Conservation (phyloP, 2,329 filamentous ascomycete species). For the Plectosphaerella sp. region DNA sequence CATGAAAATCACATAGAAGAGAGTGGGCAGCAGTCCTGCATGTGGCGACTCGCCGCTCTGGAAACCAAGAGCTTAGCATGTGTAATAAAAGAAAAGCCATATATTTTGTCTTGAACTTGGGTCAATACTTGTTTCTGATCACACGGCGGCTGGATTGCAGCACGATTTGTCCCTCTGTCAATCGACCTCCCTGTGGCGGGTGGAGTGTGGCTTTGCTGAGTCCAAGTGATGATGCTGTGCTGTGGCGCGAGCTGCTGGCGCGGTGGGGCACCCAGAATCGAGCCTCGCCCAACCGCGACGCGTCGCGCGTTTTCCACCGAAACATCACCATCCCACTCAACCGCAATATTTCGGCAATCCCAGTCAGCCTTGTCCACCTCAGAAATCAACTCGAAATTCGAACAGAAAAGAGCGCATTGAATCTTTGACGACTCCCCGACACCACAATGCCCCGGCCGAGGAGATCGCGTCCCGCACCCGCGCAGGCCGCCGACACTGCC, state of each 20-base stretch:
- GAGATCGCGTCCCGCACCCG: slow-evolving; percentile 21
- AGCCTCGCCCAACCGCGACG: background rate
- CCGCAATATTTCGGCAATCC: background rate
- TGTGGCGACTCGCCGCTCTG: background rate
- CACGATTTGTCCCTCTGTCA: too few relatives aligned
- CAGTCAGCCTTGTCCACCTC: too few relatives aligned
- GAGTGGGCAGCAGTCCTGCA: background rate
- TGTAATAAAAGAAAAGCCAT: too few relatives aligned
- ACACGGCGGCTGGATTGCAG: too few relatives aligned
- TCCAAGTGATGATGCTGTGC: too few relatives aligned
- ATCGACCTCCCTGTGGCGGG: too few relatives aligned
- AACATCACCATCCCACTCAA: background rate
- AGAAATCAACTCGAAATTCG: background rate
- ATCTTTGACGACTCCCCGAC: background rate
- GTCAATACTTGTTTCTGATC: too few relatives aligned
- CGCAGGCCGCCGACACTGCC: slow-evolving; percentile 10
- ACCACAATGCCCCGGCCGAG: slow-evolving; percentile 23
- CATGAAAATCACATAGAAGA: slow-evolving; percentile 3
- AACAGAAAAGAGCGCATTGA: background rate
- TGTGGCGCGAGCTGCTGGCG: slow-evolving; percentile 2
- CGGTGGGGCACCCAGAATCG: background rate
- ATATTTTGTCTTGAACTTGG: too few relatives aligned
- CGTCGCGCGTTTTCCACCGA: background rate
- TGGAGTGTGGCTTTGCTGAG: background rate
- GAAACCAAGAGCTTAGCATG: too few relatives aligned